phyloP scores from a whole-genome alignment of 371 early-diverging fungal species.

The Blakeslea trispora region DNA sequence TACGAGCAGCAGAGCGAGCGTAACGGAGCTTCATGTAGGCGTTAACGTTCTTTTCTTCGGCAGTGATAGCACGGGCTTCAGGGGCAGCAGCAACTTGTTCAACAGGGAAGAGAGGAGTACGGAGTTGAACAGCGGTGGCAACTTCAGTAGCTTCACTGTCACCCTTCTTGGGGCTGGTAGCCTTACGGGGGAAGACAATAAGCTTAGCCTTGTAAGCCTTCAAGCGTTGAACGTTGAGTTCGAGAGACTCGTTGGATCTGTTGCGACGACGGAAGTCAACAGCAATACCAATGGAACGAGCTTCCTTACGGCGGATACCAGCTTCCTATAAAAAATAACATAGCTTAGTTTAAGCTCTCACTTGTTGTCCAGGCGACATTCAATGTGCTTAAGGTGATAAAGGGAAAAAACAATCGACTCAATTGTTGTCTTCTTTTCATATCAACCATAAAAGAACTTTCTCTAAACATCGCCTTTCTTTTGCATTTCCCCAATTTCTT shows the following conservation, averaged over 20 bases:
- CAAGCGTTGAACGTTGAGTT: constrained; percentile 96
- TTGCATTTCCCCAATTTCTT: constrained; percentile 10
- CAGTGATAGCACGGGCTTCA: constrained; percentile 83
- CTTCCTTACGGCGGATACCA: constrained; percentile 93
- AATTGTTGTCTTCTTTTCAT: too few species aligned
- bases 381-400: too few species aligned
- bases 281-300: constrained; percentile 96
- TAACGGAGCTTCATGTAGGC: constrained; percentile 89
- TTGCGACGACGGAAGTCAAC: constrained; percentile 99
- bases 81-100: constrained; percentile 63
- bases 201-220: constrained; percentile 95
- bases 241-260: constrained; percentile 94
- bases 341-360: background rate
- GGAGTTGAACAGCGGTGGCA: constrained; percentile 73
- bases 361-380: background rate
- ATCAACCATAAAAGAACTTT: too few species aligned
- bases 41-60: constrained; percentile 77
- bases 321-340: constrained; percentile 65
- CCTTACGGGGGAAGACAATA: constrained; percentile 75
- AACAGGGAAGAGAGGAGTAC: constrained; percentile 75
- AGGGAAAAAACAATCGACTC: background rate
- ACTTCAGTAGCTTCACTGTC: constrained; percentile 63
- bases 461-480: background rate
- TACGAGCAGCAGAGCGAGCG: constrained; percentile 82
- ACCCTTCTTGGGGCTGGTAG: constrained; percentile 83